Evolutionary conservation across 192 early-diverging fungal genomes (phyloP), one percentile per base, ranked within the genome.

Genomic region (Backusella tarrabulga): DNA sequence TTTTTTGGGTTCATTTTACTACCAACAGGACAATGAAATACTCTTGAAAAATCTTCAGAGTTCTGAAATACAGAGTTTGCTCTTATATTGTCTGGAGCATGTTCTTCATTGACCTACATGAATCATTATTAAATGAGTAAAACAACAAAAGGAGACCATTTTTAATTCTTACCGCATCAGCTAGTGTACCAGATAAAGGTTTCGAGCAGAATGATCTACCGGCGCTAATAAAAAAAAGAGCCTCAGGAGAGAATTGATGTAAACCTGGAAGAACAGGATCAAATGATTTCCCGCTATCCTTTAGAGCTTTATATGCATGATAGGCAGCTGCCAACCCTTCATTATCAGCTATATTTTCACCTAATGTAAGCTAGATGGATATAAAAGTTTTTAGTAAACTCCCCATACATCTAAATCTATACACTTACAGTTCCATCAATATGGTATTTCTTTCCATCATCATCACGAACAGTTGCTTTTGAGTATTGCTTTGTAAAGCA

Each of bases 291-390:
- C 80, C 80, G 12, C 41, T 85, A 11, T 76, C 79, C 12, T 83
- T 81, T 50, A 81, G 82, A 3, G 68, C 15, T 54, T 56, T 74
- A 86, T 83, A 92, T n/a, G 85, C 88, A 72, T 83, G 73, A 26
- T 68, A 86, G 14, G 90, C 77, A 11, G 79, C 80, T 46, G 81
- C 74, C 21, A 91, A 26, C 4, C 92, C 92, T 75, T 91, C 92
- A 73, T 92, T 92, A 72, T 93, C 92, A 6, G 92, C 89, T 23
- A 93, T 72, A 40, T 92, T 93, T 80, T 93, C 92, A n/a, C 82
- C 83, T 2, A 92, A 44, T 7, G 92, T 92, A 34, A 75, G 19
- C 17, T 29, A 12, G 14, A 71, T 41, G 32, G 32, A 69, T 19
- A 42, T 44, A 17, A 6, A 17, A 0, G 6, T 71, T 32, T 29